These are phyloP conservation scores for Chloromonas sp. DNA, from an alignment of 163 green algal species.

Conservation along the genomic window DNA sequence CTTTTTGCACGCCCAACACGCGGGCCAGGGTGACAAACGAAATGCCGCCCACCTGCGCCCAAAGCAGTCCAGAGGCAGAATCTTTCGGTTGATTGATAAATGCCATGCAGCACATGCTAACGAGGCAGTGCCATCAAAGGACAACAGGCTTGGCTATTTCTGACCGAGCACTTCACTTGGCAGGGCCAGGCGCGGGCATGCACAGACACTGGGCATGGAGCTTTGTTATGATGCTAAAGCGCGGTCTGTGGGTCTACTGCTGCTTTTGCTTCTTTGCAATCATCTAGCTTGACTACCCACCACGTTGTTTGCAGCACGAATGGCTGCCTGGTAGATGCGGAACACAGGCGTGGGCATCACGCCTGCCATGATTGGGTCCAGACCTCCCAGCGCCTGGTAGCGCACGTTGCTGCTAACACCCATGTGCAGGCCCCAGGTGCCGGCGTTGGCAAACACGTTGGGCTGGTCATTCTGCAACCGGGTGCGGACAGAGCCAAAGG, in stretches of 20 bases:
- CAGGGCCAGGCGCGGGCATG: no score
- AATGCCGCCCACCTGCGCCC: slow-evolving; percentile 48
- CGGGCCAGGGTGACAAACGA: slow-evolving; percentile 89
- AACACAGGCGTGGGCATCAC: slow-evolving; percentile 68
- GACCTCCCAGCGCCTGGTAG: slow-evolving; percentile 68
- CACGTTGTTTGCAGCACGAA: slow-evolving; percentile 88
- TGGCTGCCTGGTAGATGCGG: slow-evolving; percentile 65
- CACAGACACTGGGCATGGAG: no score
- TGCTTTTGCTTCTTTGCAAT: no score
- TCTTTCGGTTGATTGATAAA: not conserved
- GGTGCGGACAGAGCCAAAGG: not conserved
- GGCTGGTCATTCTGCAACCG: slow-evolving; percentile 73
- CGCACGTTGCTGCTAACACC: slow-evolving; percentile 86
- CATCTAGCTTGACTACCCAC: slow-evolving; percentile 19
- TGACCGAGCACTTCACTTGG: no score
- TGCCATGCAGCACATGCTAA: not conserved
- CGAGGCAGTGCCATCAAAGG: no score
- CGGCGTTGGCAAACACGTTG: slow-evolving; percentile 79
- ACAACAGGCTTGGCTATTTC: no score
- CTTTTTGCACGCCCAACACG: slow-evolving; percentile 86
- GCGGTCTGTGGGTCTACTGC: no score
- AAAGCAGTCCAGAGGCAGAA: not conserved
- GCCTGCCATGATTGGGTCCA: slow-evolving; percentile 41
- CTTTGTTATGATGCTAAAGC: no score
- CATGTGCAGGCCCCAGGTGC: slow-evolving; percentile 90